A percentile compares a stretch with the other conserved stretches of the same genome.
Conservation (phyloP, 2,329 filamentous ascomycete species). For the Nothomitra cinnamomea region DNA sequence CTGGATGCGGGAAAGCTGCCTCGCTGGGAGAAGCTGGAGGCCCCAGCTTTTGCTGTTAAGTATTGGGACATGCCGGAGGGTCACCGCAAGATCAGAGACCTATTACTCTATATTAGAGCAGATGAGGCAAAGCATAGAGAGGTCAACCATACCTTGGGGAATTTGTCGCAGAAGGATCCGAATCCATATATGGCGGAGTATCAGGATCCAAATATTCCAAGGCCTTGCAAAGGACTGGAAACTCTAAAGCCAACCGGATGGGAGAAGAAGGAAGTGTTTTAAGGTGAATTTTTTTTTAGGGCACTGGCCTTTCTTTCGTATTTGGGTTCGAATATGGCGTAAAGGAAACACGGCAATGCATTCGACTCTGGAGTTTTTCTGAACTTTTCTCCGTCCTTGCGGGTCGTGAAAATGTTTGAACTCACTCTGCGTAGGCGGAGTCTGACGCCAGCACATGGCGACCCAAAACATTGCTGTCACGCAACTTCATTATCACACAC, state of each 20-base stretch:
- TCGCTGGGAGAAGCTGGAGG: conserved; percentile 59
- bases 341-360: too few species aligned
- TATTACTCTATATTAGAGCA: conserved; percentile 78
- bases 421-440: too few species aligned
- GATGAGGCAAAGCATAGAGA: conserved; percentile 82
- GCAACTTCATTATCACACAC: too few species aligned
- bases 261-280: conserved; percentile 66
- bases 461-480: too few species aligned
- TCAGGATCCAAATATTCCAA: conserved; percentile 47
- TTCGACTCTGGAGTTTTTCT: too few species aligned
- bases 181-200: conserved; percentile 84
- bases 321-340: too few species aligned
- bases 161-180: conserved; percentile 75
- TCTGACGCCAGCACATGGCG: too few species aligned
- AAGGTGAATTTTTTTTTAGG: neutral
- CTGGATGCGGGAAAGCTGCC: conserved; percentile 73
- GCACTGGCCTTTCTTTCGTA: too few species aligned
- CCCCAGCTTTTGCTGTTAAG: conserved; percentile 74
- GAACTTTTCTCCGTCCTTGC: too few species aligned
- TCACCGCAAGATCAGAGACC: conserved; percentile 63
- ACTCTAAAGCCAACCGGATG: conserved; percentile 56
- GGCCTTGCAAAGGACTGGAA: conserved; percentile 51
- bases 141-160: conserved; percentile 88
- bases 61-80: conserved; percentile 94
- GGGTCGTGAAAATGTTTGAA: too few species aligned